Base-by-base conservation (phyloP, 2,329 filamentous ascomycete species). In the Cordyceps cicadae region DNA sequence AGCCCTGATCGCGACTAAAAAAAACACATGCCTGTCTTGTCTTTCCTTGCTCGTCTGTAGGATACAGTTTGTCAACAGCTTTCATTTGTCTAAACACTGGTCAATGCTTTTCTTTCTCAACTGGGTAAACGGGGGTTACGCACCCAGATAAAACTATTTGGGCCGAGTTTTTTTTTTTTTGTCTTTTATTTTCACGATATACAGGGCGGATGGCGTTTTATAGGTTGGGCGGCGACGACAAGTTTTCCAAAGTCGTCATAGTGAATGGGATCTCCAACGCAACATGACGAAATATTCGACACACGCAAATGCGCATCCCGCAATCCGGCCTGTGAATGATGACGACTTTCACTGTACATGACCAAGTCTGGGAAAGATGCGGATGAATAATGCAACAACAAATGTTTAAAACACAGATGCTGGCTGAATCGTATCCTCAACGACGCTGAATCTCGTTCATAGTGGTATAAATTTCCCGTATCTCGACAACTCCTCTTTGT, bases 1-100 rank as follows among this genome's bases (percentile, higher is more conserved):
- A 43, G 52, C 46, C 64, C 62, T 1, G 66, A 67, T 8, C 29
- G 21, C 2, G 51, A 64, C 11, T 52, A 24, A 26, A n/a, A 3
- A 17, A 21, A n/a, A n/a, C n/a, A n/a, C n/a, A n/a, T n/a, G n/a
- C n/a, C n/a, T 3, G 17, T 5, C 3, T 17, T 19, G 14, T 21
- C 17, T 17, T 19, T 45, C 17, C 17, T 3, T n/a, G 3, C 29
- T n/a, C 29, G 29, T 29, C 7, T 56, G 41, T 56, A 56, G 6
- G n/a, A 48, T 48, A 19, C 37, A 17, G 8, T 46, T 58, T 49
- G 19, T 46, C 43, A 19, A 29, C 24, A 21, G 34, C 12, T 34
- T 37, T 37, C 53, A 11, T 32, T 55, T 46, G 39, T 41, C 17
- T 19, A 43, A 21, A 8, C 19, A 41, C 34, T 14, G 5, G 17